Base-by-base conservation (phyloP, 2,329 filamentous ascomycete species). In the Emericellopsis cladophorae region DNA sequence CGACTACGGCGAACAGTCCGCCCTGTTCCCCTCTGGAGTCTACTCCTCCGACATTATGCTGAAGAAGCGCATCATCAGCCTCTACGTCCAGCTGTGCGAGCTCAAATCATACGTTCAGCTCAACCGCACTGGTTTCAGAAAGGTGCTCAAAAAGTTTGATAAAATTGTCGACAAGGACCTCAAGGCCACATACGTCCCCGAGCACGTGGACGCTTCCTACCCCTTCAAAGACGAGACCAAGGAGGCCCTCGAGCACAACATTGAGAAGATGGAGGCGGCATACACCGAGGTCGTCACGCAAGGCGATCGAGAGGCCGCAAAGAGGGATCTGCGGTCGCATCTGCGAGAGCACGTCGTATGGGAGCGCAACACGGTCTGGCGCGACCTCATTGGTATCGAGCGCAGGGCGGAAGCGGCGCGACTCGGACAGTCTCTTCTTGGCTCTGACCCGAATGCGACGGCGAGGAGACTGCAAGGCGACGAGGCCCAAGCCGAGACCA, bases 301-400 rank as follows among this genome's bases (percentile, higher is more conserved):
- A 34, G 88, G 88, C 24, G 86, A 98, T 53, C 62, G 83, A 4
- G 68, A 74, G 6, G 65, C 83, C 11, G 89, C 92, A 5, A 85
- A 80, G 53, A 81, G 85, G 49, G 92, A 96, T 55, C 69, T 98
- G 43, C 77, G 92, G 41, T 76, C 95, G 24, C 89, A 98, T 55
- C 72, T 98, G 22, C 74, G 92, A 43, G 93, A 98, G 62, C 92
- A 98, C 59, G 89, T 98, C 16, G 90, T 96, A 1, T 98, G 92
- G 93, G 93, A 98, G 60, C 77, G 92, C 43, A 98, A 98, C 56
- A 98, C 92, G 0, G 92, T 98, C 15, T 98, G 92, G 92, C 74
- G 93, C 63, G 92, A 98, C 53, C 92, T 98, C 77, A 98, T 98
- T 57, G 92, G 90, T 40, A 90, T 98, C 50, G 93, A 98, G 65